Evolutionary conservation across 352 stramenopile genomes (phyloP), one percentile per base, ranked within the genome.

Genomic region (Aphanomyces invadans): DNA sequence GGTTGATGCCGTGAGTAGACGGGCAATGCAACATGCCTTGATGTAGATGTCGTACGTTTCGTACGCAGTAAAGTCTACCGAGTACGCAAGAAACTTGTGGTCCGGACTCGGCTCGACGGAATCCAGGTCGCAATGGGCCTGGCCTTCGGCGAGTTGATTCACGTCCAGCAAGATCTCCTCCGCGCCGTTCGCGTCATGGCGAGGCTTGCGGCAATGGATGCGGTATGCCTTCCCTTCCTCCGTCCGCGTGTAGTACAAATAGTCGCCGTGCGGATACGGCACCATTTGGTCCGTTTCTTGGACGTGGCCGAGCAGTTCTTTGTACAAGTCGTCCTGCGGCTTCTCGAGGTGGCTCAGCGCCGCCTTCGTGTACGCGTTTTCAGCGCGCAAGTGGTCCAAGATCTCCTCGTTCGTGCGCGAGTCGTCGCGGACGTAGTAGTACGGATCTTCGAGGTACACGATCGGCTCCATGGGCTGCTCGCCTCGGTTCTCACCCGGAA

Each of bases 401-500:
- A 99, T 81, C 62, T 97, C 88, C 56, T 87, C 69, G 68, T 96
- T 93, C 59, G 92, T 92, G 71, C 95, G 84, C 31, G 81, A 77
- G 68, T 98, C 94, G 71, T 98, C 95, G 32, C 93, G 88, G 53
- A 98, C 81, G 90, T 97, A 98, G 61, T 94, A 97, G 75, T 98
- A 98, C 53, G 90, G 91, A 80, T 98, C 92, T 23, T 94, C 83
- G 52, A 98, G 74, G 56, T 90, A 82, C 68, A 91, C 67, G 23
- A 92, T 76, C 26, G 93, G 93, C 66, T 95, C 87, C 74, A 98
- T 93, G 32, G 96, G 86, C 63, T 82, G 82, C 57, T 80, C 68
- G 0, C 87, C 87, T 39, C 87, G 84, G 71, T 94, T 95, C 70
- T 94, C 79, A 31, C 78, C 79, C 0, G 71, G 68, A n/a, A 92